These are phyloP conservation scores for Hericium erinaceus DNA, from an alignment of 768 basidiomycete species.

Conservation along the genomic window DNA sequence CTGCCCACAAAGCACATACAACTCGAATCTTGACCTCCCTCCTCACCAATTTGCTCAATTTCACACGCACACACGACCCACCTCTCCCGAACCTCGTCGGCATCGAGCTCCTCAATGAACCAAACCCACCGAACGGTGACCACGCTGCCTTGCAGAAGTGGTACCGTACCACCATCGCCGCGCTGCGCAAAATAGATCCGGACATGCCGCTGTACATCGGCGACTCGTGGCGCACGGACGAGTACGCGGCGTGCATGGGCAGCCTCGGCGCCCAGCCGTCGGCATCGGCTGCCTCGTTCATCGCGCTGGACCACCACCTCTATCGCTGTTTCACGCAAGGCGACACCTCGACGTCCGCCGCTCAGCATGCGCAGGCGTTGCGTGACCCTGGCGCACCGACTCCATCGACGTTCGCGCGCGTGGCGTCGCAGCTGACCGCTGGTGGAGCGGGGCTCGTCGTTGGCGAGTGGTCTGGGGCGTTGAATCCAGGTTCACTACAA, in stretches of 20 bases:
- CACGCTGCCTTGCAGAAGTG: constrained; percentile 47
- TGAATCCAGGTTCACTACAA: constrained; percentile 55
- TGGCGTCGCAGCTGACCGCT: constrained; percentile 23
- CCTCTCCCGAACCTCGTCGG: constrained; percentile 41
- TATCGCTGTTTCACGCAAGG: constrained; percentile 68
- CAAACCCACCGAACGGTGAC: constrained; percentile 31
- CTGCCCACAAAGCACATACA: constrained; percentile 37
- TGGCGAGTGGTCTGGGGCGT: constrained; percentile 72
- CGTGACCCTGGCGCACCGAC: constrained; percentile 29
- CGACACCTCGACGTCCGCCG: constrained; percentile 45
- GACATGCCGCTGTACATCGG: constrained; percentile 62
- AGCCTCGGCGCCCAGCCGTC: not conserved
- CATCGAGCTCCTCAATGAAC: constrained; percentile 54
- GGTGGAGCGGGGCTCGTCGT: constrained; percentile 51
- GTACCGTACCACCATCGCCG: constrained; percentile 50
- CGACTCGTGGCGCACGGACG: constrained; percentile 66
- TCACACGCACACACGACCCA: constrained; percentile 25
- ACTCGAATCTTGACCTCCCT: constrained; percentile 39
- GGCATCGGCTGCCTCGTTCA: constrained; percentile 15
- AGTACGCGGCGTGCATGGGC: constrained; percentile 37
- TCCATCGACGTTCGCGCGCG: constrained; percentile 31
- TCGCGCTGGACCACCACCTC: constrained; percentile 73
- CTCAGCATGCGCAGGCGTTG: constrained; percentile 44
- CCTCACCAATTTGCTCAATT: constrained; percentile 26
- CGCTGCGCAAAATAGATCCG: constrained; percentile 40